Evolutionary conservation across 495 filamentous ascomycete genomes (phyloP).

Genomic region (Trichoderma orchidacearum): DNA sequence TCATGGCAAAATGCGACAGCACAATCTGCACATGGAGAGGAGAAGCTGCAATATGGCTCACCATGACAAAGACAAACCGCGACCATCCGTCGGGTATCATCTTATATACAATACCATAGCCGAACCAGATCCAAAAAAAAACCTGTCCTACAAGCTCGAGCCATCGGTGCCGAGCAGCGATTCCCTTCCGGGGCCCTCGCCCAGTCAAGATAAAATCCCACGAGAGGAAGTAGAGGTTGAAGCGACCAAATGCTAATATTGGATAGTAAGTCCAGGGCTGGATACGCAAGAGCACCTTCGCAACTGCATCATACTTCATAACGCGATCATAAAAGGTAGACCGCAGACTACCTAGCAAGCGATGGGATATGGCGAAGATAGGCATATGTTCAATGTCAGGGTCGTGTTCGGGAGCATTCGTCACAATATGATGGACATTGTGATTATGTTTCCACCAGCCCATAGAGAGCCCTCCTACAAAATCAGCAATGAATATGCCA

Average conservation of each 20-base stretch:
- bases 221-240: slow-evolving; percentile 80
- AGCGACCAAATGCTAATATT: slow-evolving; percentile 73
- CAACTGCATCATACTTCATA: slow-evolving; percentile 71
- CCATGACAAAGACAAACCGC: slow-evolving; percentile 62
- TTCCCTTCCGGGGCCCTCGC: slow-evolving; percentile 65
- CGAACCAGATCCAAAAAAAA: slow-evolving; percentile 94
- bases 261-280: slow-evolving; percentile 82
- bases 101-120: slow-evolving; percentile 70
- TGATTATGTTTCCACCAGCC: slow-evolving; percentile 98
- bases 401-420: slow-evolving; percentile 92
- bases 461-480: slow-evolving; percentile 74
- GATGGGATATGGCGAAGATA: slow-evolving; percentile 84
- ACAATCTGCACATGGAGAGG: slow-evolving; percentile 94
- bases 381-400: slow-evolving; percentile 96
- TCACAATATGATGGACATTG: slow-evolving; percentile 97
- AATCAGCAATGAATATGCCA: slow-evolving; percentile 85
- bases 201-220: slow-evolving; percentile 70
- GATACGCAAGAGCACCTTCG: slow-evolving; percentile 55
- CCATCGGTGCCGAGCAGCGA: slow-evolving; percentile 81
- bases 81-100: slow-evolving; percentile 55
- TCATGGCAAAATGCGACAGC: slow-evolving; percentile 94
- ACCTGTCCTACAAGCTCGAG: slow-evolving; percentile 69
- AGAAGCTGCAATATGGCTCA: slow-evolving; percentile 78
- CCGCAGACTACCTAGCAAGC: slow-evolving; percentile 60
- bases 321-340: slow-evolving; percentile 84